phyloP scores from a whole-genome alignment of 73 alveolate genomes.

The Paramecium tetraurelia region DNA sequence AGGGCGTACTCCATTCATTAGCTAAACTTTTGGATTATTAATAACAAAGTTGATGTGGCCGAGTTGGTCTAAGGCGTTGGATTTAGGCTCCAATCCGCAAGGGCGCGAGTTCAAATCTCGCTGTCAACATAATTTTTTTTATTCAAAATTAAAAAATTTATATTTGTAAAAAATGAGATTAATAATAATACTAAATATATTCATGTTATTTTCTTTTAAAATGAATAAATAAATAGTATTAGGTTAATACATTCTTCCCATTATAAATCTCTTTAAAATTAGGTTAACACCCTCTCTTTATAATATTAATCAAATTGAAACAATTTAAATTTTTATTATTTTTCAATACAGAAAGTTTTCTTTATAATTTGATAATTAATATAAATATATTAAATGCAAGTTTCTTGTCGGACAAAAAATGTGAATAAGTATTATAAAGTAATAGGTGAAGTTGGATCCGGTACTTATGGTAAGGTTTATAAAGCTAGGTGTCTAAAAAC shows the following conservation, averaged over 20 bases:
- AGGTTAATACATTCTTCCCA: no score
- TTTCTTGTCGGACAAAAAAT: slow-evolving; percentile 56
- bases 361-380: not conserved
- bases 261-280: not conserved
- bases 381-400: not conserved
- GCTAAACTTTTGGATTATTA: not conserved
- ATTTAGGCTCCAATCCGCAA: slow-evolving; percentile 59
- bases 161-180: not conserved
- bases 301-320: not conserved
- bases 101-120: slow-evolving; percentile 63
- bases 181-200: not conserved
- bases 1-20: not conserved
- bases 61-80: slow-evolving; percentile 61
- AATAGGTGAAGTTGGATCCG: slow-evolving; percentile 84
- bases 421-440: slow-evolving; percentile 56
- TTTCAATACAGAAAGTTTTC: not conserved
- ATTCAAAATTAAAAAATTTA: not conserved
- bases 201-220: not conserved
- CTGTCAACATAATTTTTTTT: slow-evolving; percentile 52
- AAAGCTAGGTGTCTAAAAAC: slow-evolving; percentile 82
- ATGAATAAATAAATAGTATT: not conserved
- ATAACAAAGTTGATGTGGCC: slow-evolving; percentile 56
- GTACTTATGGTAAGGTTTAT: slow-evolving; percentile 94
- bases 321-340: not conserved
- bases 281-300: no score